A percentile compares a stretch with the other conserved stretches of the same genome.
Conservation (phyloP, 352 stramenopile species). For the Globisporangium solare region DNA sequence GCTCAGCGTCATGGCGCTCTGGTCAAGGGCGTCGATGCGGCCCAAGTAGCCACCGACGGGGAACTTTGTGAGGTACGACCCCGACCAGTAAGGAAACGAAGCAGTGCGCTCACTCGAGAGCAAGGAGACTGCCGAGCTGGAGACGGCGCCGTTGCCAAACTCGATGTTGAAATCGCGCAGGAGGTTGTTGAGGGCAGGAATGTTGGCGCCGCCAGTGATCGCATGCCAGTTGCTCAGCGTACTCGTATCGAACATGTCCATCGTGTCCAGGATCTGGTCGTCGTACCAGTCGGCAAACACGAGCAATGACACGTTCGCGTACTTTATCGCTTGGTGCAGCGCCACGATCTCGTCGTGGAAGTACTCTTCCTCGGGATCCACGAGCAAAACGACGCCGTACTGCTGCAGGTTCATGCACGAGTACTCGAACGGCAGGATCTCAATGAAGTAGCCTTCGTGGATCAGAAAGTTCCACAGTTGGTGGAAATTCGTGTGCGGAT, state of each 20-base stretch:
- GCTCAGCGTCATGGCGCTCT: slow-evolving; percentile 51
- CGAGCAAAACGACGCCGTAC: slow-evolving; percentile 76
- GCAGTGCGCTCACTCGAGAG: slow-evolving; percentile 19
- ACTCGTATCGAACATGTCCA: slow-evolving; percentile 80
- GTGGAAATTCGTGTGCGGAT: slow-evolving; percentile 85
- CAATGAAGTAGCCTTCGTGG: slow-evolving; percentile 62
- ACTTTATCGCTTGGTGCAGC: slow-evolving; percentile 54
- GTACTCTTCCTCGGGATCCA: slow-evolving; percentile 82
- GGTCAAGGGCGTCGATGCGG: slow-evolving; percentile 47
- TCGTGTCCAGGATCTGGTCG: slow-evolving; percentile 41
- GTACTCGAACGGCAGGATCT: slow-evolving; percentile 78
- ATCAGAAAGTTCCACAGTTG: slow-evolving; percentile 75
- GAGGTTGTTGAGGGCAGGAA: slow-evolving; percentile 67
- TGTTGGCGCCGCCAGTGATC: slow-evolving; percentile 72
- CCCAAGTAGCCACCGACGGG: slow-evolving; percentile 58
- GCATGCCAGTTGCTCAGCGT: slow-evolving; percentile 77
- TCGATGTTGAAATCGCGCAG: slow-evolving; percentile 63
- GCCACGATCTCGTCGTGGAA: slow-evolving; percentile 59
- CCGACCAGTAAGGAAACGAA: slow-evolving; percentile 59
- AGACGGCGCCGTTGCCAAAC: slow-evolving; percentile 53
- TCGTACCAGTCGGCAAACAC: slow-evolving; percentile 85
- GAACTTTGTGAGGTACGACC: slow-evolving; percentile 61
- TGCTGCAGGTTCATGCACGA: slow-evolving; percentile 59
- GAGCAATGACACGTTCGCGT: slow-evolving; percentile 63
- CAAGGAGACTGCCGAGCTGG: slow-evolving; percentile 42